Evolutionary conservation across 2,329 filamentous ascomycete species (phyloP), one percentile per base, ranked within the genome.

Genomic region (Neoarthrinium moseri): DNA sequence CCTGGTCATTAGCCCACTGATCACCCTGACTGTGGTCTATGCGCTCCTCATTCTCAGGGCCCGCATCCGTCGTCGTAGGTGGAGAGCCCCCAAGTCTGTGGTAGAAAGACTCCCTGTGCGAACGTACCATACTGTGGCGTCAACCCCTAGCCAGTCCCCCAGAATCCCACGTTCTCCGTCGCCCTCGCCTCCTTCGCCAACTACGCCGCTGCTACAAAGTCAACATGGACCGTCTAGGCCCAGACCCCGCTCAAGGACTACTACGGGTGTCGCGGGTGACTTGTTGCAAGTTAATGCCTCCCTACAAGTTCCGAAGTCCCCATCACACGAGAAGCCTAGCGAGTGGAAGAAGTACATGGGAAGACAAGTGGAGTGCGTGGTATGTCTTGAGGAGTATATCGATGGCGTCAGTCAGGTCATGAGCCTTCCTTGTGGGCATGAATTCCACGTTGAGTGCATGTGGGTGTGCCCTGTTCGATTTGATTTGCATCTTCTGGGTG

Each of bases 371-470:
- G 94, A 99, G 66, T 99, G 94, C 62, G 92, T 96, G 11, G 92
- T 99, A 2, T 99, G 94, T 59, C 72, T 99, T 26, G 94, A 99
- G 62, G 94, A 99, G 63, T 99, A 97, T 60, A 77, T 96, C 18
- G 91, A 96, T 65, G 94, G 94, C 30, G 84, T 96, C 57, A 96
- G 91, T 64, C 83, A 84, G 60, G 92, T 99, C 30, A 99, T 99
- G 94, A 95, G 91, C 62, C 71, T 99, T 48, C 94, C 94, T 7
- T 99, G 94, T 68, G 94, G 94, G 27, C 94, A 99, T 65, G 94
- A 99, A 61, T 99, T 97, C 67, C 94, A 99, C 66, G 92, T 78
- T 22, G 91, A 95, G 63, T 99, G 94, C 91, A 97, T 99, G 91
- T 95, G 72, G 43, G 48, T 47, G 26, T 23, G 32, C 12, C 35